These are phyloP conservation scores for Trichoderma arundinaceum DNA, from an alignment of 2,329 filamentous ascomycete genomes.

Conservation along the genomic window DNA sequence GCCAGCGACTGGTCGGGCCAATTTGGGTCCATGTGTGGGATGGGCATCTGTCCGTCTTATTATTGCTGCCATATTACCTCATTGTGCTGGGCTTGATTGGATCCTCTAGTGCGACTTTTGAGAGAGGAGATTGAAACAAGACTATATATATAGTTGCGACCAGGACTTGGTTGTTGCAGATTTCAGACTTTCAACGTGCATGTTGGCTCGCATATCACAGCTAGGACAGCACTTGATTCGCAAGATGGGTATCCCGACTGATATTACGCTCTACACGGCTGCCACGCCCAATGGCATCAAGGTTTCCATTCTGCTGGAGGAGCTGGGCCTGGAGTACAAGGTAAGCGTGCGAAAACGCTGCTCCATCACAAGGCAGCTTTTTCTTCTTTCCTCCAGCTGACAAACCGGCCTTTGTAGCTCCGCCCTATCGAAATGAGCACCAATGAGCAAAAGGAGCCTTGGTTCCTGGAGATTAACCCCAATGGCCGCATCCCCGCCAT, in stretches of 20 bases:
- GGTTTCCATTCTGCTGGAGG: constrained; percentile 83
- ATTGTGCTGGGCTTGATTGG: too few species aligned
- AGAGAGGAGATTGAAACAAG: too few species aligned
- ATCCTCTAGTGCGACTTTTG: too few species aligned
- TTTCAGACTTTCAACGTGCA: too few species aligned
- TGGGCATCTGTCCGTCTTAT: too few species aligned
- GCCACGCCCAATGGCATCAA: constrained; percentile 92
- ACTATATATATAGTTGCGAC: too few species aligned
- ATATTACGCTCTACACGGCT: constrained; percentile 82
- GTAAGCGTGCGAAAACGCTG: constrained; percentile 42
- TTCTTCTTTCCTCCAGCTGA: not conserved
- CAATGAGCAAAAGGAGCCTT: constrained; percentile 80
- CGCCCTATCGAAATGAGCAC: constrained; percentile 73
- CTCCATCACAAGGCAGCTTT: too few species aligned
- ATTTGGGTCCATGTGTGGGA: too few species aligned
- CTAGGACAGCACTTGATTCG: constrained; percentile 38
- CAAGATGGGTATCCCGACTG: constrained; percentile 49
- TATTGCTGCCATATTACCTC: too few species aligned
- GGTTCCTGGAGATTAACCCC: constrained; percentile 91
- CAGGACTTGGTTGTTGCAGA: too few species aligned
- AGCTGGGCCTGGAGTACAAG: constrained; percentile 83
- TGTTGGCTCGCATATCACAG: constrained; percentile 31
- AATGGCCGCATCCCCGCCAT: constrained; percentile 90
- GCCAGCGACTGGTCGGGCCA: too few species aligned
- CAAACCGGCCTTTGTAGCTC: constrained; percentile 40